Evolutionary conservation across 169 alveolate species (phyloP).

Genomic region (Plasmodium berghei): DNA sequence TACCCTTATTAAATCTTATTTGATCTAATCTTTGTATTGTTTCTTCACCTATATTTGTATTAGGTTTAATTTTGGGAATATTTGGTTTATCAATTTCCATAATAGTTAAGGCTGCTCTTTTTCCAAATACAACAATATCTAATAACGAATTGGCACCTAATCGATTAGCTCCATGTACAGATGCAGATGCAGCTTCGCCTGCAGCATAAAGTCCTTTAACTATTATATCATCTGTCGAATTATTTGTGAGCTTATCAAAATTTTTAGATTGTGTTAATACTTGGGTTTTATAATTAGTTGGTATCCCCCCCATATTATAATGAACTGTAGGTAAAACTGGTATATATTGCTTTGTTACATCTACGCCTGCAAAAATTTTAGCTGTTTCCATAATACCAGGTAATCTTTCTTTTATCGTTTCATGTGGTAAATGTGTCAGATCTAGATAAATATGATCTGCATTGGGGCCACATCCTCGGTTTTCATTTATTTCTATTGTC

Average conservation of each 20-base stretch:
- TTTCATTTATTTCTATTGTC: constrained; percentile 97
- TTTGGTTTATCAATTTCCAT: constrained; percentile 91
- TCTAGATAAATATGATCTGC: constrained; percentile 96
- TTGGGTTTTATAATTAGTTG: constrained; percentile 97
- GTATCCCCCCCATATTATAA: constrained; percentile 99
- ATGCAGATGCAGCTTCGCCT: constrained; percentile 99
- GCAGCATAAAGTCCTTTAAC: constrained; percentile 96
- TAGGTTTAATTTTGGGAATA: constrained; percentile 52
- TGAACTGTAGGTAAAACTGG: constrained; percentile 99
- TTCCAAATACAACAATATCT: constrained; percentile 97
- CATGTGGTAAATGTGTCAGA: constrained; percentile 94
- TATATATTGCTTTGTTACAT: constrained; percentile 95
- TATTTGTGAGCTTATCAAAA: constrained; percentile 50
- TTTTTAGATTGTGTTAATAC: constrained; percentile 83
- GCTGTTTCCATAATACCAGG: constrained; percentile 98
- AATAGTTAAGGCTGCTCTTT: constrained; percentile 95
- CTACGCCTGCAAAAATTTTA: constrained; percentile 97
- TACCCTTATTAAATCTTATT: constrained; percentile 74
- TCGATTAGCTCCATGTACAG: constrained; percentile 99
- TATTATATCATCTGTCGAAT: constrained; percentile 81
- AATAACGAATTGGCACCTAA: constrained; percentile 98
- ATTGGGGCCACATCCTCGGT: constrained; percentile 96
- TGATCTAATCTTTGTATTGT: constrained; percentile 45
- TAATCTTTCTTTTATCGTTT: constrained; percentile 94
- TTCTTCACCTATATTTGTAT: constrained; percentile 69